Base-by-base conservation (phyloP, 768 basidiomycete genomes). In the Calocybe gangraenosa region DNA sequence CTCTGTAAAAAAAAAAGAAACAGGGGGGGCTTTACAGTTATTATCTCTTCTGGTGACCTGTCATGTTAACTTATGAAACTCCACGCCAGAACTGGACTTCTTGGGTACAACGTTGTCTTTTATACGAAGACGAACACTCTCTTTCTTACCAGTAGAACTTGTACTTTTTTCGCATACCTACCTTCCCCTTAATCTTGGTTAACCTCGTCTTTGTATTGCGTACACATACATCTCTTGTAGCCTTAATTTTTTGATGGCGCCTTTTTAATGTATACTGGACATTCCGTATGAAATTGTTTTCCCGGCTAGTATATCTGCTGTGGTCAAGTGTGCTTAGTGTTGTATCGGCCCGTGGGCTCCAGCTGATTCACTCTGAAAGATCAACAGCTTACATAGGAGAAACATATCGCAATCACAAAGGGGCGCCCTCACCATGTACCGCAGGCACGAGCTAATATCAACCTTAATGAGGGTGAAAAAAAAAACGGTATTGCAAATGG, bases 1-100 rank as follows among this genome's bases (percentile, higher is more conserved):
- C 62, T 7, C 39, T 63, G 30, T 63, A 48, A 11, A 28, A 5
- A 28, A 28, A 48, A 39, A 36, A 37, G 40, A 31, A 8, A 20
- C 3, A 4, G 40, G 25, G 2, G n/a, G 17, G 22, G 31, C 18
- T 7, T 7, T 22, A 31, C 21, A 2, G 22, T 9, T 34, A 21
- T 22, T 14, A 9, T 6, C 20, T 33, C 5, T 36, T 35, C 37
- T 25, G 25, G 7, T 3, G 37, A 9, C 18, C 13, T 17, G 9
- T 18, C 5, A 42, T 6, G 19, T 46, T 3, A 39, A 28, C 11
- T 37, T 37, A 40, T 33, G 38, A 28, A 28, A 28, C 11, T 11
- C 6, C 25, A 28, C 32, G 21, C 40, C 34, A 30, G 43, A 55
- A 43, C 34, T 48, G 48, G 48, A 52, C 36, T 49, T 55, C 38